Evolutionary conservation across 495 filamentous ascomycete genomes (phyloP).

Genomic region (Lindgomyces ingoldianus): DNA sequence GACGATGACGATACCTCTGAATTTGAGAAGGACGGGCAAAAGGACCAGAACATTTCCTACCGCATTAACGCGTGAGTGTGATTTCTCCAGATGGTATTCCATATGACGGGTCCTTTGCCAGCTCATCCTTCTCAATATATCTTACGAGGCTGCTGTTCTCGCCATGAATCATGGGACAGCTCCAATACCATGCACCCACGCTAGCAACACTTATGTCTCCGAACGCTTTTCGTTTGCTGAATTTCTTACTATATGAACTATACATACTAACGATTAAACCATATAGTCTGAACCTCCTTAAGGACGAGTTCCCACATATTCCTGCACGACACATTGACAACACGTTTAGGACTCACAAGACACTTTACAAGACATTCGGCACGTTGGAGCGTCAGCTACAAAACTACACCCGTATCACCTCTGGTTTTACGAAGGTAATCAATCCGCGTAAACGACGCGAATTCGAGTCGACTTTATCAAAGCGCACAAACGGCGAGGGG

Average conservation of each 20-base stretch:
- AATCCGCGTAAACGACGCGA: neutral
- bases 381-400: conserved; percentile 49
- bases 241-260: too few species aligned
- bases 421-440: conserved; percentile 34
- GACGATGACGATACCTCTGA: conserved; percentile 25
- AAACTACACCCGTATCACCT: conserved; percentile 30
- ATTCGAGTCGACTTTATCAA: neutral
- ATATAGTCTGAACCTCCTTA: conserved; percentile 42
- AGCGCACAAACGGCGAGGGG: neutral
- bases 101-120: neutral
- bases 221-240: too few species aligned
- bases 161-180: too few species aligned
- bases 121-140: neutral
- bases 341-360: conserved; percentile 44
- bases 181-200: too few species aligned
- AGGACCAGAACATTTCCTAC: neutral
- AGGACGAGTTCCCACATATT: conserved; percentile 52
- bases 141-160: too few species aligned
- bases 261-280: neutral
- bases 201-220: too few species aligned
- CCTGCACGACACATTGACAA: conserved; percentile 52
- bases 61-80: conserved; percentile 17
- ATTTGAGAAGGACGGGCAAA: conserved; percentile 20
- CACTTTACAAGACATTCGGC: conserved; percentile 51
- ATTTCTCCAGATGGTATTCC: too few species aligned